These are phyloP conservation scores for Citropsis articulata DNA, from an alignment of 345 rosid genomes.

Conservation along the genomic window DNA sequence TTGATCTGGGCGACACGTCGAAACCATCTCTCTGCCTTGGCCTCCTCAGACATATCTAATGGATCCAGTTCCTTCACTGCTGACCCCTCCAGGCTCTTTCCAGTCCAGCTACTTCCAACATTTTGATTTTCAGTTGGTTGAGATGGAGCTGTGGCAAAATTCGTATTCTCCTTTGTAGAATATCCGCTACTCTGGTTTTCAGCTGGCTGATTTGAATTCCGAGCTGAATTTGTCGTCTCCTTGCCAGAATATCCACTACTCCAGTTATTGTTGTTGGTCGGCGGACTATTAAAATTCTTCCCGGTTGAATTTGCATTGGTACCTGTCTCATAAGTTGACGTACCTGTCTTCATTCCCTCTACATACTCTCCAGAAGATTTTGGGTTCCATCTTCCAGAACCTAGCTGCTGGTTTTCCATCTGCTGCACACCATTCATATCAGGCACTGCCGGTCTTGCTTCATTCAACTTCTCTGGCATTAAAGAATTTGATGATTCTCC, in stretches of 20 bases:
- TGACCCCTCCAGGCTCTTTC: conserved; percentile 89
- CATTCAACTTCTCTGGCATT: conserved; percentile 19
- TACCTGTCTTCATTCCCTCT: conserved; percentile 12
- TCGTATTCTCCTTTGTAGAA: conserved; percentile 6
- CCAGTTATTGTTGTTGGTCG: conserved; percentile 7
- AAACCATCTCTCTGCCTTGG: conserved; percentile 98
- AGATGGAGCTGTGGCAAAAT: conserved; percentile 7
- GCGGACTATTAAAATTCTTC: conserved; percentile 17
- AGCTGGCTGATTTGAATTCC: conserved; percentile 20
- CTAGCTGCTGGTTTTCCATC: conserved; percentile 18
- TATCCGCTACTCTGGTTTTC: conserved; percentile 22
- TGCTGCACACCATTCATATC: conserved; percentile 12
- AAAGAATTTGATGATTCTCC: conserved; percentile 27
- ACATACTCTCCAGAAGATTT: conserved; percentile 14
- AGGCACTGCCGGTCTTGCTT: not conserved
- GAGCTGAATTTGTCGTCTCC: conserved; percentile 2
- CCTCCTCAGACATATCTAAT: conserved; percentile 98
- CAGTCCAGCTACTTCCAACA: conserved; percentile 41
- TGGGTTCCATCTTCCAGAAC: conserved; percentile 16
- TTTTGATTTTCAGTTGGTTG: conserved; percentile 26
- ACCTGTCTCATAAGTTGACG: conserved; percentile 1
- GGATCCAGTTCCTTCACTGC: conserved; percentile 79
- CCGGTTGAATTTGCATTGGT: conserved; percentile 20
- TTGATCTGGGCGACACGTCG: conserved; percentile 84
- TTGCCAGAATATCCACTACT: conserved; percentile 10